Conservation (phyloP, 495 filamentous ascomycete species). For the Aspergillus nanangensis region DNA sequence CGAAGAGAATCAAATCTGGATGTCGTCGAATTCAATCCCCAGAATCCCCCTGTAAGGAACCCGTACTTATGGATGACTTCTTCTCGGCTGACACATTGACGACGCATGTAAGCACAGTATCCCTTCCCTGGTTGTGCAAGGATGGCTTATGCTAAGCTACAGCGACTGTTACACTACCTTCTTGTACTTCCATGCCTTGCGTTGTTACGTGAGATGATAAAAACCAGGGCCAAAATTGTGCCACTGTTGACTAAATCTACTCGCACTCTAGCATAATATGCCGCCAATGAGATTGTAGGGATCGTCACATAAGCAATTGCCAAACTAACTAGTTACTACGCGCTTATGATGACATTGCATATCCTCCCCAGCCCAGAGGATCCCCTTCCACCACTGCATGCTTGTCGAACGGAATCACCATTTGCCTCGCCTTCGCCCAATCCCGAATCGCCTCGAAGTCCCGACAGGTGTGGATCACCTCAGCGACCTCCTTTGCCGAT, state of each 20-base stretch:
- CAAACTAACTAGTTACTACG: neutral
- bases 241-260: too few relatives aligned
- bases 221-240: too few relatives aligned
- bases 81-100: too few relatives aligned
- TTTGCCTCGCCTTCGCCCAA: neutral
- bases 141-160: too few relatives aligned
- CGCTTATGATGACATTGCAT: neutral
- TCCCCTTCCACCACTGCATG: neutral
- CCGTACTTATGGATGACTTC: too few relatives aligned
- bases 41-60: too few relatives aligned
- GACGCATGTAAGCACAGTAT: too few relatives aligned
- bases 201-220: too few relatives aligned
- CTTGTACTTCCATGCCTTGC: too few relatives aligned
- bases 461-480: conserved; percentile 5
- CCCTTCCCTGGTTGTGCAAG: too few relatives aligned
- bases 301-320: neutral
- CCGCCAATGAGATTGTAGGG: neutral
- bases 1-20: neutral
- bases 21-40: too few relatives aligned
- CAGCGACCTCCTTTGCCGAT: neutral
- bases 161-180: too few relatives aligned
- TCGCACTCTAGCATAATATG: neutral
- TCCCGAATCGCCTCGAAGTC: conserved; percentile 7
- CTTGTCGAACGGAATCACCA: neutral
- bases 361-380: neutral